Percentiles rank a stretch among this genome's conserved stretches.
Conservation (phyloP, 768 basidiomycete species). For the Tylopilus felleus region DNA sequence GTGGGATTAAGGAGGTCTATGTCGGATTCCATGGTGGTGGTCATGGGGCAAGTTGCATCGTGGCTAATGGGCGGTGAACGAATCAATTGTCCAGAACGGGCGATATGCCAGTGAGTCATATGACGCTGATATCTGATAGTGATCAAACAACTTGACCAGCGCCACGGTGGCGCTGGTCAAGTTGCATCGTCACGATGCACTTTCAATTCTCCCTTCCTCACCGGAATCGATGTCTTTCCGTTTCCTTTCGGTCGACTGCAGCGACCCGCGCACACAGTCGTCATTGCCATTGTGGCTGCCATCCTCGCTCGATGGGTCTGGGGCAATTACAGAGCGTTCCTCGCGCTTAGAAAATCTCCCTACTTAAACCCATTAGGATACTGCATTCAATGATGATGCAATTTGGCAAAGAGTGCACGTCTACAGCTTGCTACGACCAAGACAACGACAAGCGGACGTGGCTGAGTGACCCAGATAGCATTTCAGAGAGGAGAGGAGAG, state of each 20-base stretch:
- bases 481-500: too few relatives aligned
- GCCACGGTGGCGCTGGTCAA: too few relatives aligned
- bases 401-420: not conserved
- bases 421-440: too few relatives aligned
- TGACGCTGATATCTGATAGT: too few relatives aligned
- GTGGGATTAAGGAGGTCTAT: not conserved
- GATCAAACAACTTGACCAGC: too few relatives aligned
- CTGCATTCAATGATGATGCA: not conserved
- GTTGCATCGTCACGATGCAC: not conserved
- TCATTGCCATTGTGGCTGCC: not conserved
- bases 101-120: too few relatives aligned
- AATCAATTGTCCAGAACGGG: not conserved
- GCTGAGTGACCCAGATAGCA: too few relatives aligned
- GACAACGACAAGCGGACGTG: too few relatives aligned
- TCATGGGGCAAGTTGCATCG: constrained; percentile 2
- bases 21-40: constrained; percentile 16
- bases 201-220: not conserved
- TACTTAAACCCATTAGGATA: not conserved
- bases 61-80: not conserved
- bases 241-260: not conserved
- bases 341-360: not conserved
- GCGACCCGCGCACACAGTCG: not conserved
- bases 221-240: not conserved
- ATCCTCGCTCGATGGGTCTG: not conserved
- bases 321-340: not conserved